Evolutionary conservation across 2,329 filamentous ascomycete species (phyloP).

Genomic region (Sporothrix mexicana): DNA sequence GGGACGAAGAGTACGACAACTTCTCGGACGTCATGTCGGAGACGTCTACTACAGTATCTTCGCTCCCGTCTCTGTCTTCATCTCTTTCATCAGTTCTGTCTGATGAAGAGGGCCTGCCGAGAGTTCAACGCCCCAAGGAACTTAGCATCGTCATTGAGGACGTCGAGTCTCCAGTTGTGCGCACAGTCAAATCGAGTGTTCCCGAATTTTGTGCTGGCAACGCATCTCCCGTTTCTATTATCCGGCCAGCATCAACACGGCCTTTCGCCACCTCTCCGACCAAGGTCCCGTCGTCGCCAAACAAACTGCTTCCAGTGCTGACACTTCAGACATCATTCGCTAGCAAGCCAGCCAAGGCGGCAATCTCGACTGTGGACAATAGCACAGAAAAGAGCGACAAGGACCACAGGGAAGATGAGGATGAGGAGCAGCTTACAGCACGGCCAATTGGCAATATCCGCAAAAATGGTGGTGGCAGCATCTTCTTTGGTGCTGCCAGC

Average conservation of each 20-base stretch:
- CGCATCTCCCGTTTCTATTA: background rate
- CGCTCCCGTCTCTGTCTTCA: conserved; percentile 23
- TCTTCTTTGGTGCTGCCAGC: conserved; percentile 41
- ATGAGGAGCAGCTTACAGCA: conserved; percentile 48
- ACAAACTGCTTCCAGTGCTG: conserved; percentile 28
- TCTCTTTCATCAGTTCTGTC: conserved; percentile 10
- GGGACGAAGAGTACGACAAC: conserved; percentile 15
- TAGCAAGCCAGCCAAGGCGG: background rate
- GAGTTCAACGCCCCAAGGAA: background rate
- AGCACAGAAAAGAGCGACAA: conserved; percentile 12
- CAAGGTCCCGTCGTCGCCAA: conserved; percentile 40
- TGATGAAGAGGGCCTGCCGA: background rate
- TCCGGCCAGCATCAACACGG: conserved; percentile 28
- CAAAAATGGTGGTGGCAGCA: conserved; percentile 22
- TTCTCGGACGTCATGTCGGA: conserved; percentile 10
- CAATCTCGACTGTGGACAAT: background rate
- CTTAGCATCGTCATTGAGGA: conserved; percentile 23
- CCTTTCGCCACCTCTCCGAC: conserved; percentile 33
- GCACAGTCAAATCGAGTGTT: background rate
- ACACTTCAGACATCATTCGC: conserved; percentile 51
- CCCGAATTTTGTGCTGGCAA: background rate
- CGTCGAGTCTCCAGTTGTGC: conserved; percentile 1
- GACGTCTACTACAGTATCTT: conserved; percentile 16
- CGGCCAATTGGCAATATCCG: conserved; percentile 45
- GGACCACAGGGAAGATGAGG: conserved; percentile 23